Base-by-base conservation (phyloP, 768 basidiomycete species). In the Myochromella boudieri region DNA sequence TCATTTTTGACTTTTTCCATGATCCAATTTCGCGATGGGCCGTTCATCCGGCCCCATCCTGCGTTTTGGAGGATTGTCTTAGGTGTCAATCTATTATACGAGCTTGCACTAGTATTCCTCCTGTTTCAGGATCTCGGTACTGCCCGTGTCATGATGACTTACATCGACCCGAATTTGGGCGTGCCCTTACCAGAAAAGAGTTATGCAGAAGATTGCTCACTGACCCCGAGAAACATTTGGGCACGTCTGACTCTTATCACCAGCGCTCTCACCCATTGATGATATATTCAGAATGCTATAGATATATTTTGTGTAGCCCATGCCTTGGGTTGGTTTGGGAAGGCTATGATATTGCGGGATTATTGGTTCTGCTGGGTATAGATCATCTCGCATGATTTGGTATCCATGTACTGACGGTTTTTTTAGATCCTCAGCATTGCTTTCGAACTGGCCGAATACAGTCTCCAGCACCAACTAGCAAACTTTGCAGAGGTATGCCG, bases 341-440 rank as follows among this genome's bases (percentile, higher is more conserved):
- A 94, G 65, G 91, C 91, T 3, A 78, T 93, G 76, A 85, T 94
- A 55, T 65, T 94, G 59, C 81, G 91, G 18, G 91, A 94, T 59
- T 93, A 94, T 59, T 93, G 91, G 91, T 93, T 92, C 60, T 93
- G 91, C 59, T 93, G 91, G 90, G 90, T 91, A 58, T 48, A 71
- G 65, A 28, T 20, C 37, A 29, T 42, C n/a, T n/a, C n/a, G n/a
- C n/a, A n/a, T n/a, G n/a, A n/a, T 11, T 36, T 37, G 39, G 37
- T 14, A 22, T 45, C 37, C 29, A 40, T 56, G 49, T 52, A 54
- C 40, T 52, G 51, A 29, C 29, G 54, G 14, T 37, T 27, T 57
- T 3, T 24, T 25, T 24, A 92, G 90, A 92, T 92, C 56, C 67
- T 93, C 49, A 91, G 88, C 63, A 77, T 93, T 43, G 88, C 89